Conservation (phyloP, 805 yeast genomes). For the Kodamaea kaohsiungensis region DNA sequence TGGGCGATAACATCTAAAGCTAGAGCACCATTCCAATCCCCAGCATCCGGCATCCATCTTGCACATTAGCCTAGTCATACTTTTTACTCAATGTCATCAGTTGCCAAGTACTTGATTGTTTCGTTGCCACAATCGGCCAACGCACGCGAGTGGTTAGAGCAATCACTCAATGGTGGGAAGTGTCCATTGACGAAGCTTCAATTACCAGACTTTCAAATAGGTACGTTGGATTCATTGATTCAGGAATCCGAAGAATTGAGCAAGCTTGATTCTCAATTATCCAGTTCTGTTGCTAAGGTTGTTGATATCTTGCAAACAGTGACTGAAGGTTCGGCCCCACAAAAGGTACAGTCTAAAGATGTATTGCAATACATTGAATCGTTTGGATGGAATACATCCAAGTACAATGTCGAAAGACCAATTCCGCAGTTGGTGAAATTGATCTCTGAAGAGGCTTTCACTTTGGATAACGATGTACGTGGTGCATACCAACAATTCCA, state of each 20-base stretch:
- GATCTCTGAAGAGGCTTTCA: conserved; percentile 74
- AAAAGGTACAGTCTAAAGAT: conserved; percentile 41
- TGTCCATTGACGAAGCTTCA: conserved; percentile 53
- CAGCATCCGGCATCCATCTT: background rate
- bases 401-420: conserved; percentile 82
- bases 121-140: conserved; percentile 58
- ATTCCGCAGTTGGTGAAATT: conserved; percentile 70
- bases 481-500: conserved; percentile 73
- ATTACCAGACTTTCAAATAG: conserved; percentile 88
- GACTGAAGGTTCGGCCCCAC: conserved; percentile 25
- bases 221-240: conserved; percentile 89
- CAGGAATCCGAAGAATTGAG: conserved; percentile 87
- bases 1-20: background rate
- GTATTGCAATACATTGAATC: conserved; percentile 67
- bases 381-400: conserved; percentile 86
- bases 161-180: conserved; percentile 56
- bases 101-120: conserved; percentile 50
- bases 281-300: conserved; percentile 66
- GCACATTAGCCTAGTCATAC: background rate
- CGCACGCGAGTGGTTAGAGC: conserved; percentile 55
- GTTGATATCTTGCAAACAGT: conserved; percentile 65
- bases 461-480: conserved; percentile 83
- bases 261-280: conserved; percentile 79
- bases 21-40: background rate
- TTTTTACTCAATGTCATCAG: conserved; percentile 1